Base-by-base conservation (phyloP, 1,139 yeast species). In the Taphrina wiesneri region DNA sequence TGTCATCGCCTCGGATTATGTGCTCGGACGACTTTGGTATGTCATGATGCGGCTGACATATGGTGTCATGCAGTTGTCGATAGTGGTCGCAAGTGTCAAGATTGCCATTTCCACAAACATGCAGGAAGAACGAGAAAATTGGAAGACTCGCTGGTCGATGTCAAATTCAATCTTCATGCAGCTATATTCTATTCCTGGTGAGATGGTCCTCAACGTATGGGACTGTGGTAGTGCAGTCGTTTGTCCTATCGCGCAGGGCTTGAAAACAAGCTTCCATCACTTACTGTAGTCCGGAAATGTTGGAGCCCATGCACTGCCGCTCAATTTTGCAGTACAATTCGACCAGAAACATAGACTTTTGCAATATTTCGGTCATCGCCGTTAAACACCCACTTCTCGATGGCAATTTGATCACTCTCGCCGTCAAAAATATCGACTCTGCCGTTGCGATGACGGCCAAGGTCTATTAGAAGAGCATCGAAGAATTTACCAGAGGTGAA, bases 341-440 rank as follows among this genome's bases (percentile, higher is more conserved):
- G 78, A 3, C 99, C 99, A 72, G 85, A 84, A 43, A 92, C 92
- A 90, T 90, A 93, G 15, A 93, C 97, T 66, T 80, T 80, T 15
- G 78, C 74, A 52, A 95, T 86, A 75, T 93, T 93, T 73, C 99
- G 82, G 75, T 93, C 97, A 76, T 93, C 99, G 39, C 98, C 99
- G 68, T 86, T 84, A 74, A 90, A 93, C n/a, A 92, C 79, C 99
- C 99, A 93, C 75, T 90, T 91, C 65, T 90, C 90, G 5, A 92
- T 76, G 63, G 89, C 74, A 74, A 87, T 84, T 28, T 78, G 79
- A 74, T 83, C 79, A 66, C 79, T 79, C 17, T 71, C 74, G 5
- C 68, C 61, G 67, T 88, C 95, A 74, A 91, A 92, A 1, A 88
- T 77, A 73, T 92, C 97, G 26, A 91, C 82, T 9, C 61, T 47